These are phyloP conservation scores for Niebla homalea DNA, from an alignment of 495 filamentous ascomycete genomes.

Conservation along the genomic window DNA sequence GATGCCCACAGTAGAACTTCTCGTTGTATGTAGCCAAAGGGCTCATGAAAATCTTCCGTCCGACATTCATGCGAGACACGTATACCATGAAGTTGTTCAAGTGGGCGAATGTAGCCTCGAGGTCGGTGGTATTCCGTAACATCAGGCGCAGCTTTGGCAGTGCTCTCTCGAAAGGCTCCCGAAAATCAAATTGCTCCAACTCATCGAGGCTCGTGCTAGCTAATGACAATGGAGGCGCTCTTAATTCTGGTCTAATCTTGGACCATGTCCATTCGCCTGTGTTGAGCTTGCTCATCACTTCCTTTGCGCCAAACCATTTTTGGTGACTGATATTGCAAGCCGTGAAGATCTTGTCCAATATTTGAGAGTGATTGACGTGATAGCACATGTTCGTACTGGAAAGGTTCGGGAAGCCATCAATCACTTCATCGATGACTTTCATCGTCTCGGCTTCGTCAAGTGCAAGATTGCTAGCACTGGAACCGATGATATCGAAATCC, in stretches of 20 bases:
- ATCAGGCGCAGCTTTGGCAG: constrained; percentile 1
- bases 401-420: constrained; percentile 66
- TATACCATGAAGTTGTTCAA: constrained; percentile 63
- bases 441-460: constrained; percentile 89
- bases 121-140: constrained; percentile 46
- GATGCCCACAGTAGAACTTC: constrained; percentile 75
- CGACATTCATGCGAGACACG: constrained; percentile 57
- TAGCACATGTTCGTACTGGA: constrained; percentile 68
- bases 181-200: constrained; percentile 77
- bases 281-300: constrained; percentile 78
- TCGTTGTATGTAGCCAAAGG: constrained; percentile 85
- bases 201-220: constrained; percentile 87
- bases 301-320: constrained; percentile 60
- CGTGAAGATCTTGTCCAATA: constrained; percentile 75
- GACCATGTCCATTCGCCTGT: constrained; percentile 71
- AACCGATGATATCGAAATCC: constrained; percentile 86
- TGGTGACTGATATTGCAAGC: constrained; percentile 64
- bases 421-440: constrained; percentile 86
- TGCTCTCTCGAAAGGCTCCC: constrained; percentile 38
- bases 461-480: constrained; percentile 66
- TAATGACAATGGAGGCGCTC: constrained; percentile 64
- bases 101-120: constrained; percentile 64
- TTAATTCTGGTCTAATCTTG: constrained; percentile 72
- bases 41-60: constrained; percentile 68
- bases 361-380: constrained; percentile 77